A percentile compares a stretch with the other conserved stretches of the same genome.
These are phyloP conservation scores for Nannizzia gypsea DNA, from an alignment of 2,329 filamentous ascomycete genomes.

Conservation along the genomic window DNA sequence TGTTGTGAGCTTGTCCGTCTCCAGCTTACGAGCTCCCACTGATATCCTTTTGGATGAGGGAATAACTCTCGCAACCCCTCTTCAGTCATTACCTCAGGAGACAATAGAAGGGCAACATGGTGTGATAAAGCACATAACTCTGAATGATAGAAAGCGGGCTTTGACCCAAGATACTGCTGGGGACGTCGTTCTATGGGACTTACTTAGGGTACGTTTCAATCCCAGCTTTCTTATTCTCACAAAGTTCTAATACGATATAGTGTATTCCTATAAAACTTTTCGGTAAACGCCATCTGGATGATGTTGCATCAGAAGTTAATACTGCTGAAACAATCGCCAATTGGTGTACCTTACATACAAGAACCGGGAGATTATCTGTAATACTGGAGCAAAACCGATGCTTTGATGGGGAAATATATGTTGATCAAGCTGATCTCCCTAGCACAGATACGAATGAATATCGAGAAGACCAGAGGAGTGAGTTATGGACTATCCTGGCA, in stretches of 20 bases:
- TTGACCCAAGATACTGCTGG: slow-evolving; percentile 89
- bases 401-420: slow-evolving; percentile 95
- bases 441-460: slow-evolving; percentile 65
- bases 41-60: slow-evolving; percentile 37
- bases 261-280: slow-evolving; percentile 84
- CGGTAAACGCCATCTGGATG: slow-evolving; percentile 85
- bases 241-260: slow-evolving; percentile 35
- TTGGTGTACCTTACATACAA: slow-evolving; percentile 91
- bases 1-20: slow-evolving; percentile 27
- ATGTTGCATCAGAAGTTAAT: slow-evolving; percentile 77
- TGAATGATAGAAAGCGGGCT: slow-evolving; percentile 82
- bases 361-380: slow-evolving; percentile 82
- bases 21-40: slow-evolving; percentile 17
- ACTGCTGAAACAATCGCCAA: slow-evolving; percentile 81
- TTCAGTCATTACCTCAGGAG: slow-evolving; percentile 59
- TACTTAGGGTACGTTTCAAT: slow-evolving; percentile 56
- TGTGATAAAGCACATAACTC: slow-evolving; percentile 78
- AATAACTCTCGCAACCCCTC: slow-evolving; percentile 45
- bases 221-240: not conserved
- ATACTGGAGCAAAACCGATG: slow-evolving; percentile 89
- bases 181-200: slow-evolving; percentile 89
- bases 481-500: slow-evolving; percentile 21
- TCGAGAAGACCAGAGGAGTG: slow-evolving; percentile 85
- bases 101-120: slow-evolving; percentile 93
- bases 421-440: slow-evolving; percentile 68